phyloP scores from a whole-genome alignment of 208 protist species.

The Trypanosoma conorhini region DNA sequence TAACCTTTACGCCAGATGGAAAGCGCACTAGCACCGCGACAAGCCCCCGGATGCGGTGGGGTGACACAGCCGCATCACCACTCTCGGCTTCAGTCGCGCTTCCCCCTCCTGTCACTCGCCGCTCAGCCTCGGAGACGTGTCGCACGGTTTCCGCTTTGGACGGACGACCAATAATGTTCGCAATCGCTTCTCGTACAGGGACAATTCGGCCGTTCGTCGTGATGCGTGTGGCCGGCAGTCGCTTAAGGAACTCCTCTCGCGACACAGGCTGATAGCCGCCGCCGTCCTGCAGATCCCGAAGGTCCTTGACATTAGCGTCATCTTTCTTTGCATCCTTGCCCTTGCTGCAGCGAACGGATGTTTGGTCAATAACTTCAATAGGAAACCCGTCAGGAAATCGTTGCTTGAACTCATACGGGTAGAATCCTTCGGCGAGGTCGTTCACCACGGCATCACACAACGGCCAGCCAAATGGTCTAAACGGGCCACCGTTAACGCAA shows the following conservation, averaged over 20 bases:
- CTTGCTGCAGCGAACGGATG: slow-evolving; percentile 31
- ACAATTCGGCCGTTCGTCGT: slow-evolving; percentile 74
- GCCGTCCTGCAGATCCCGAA: slow-evolving; percentile 13
- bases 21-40: slow-evolving; percentile 71
- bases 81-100: neutral
- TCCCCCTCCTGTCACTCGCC: neutral
- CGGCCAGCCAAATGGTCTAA: slow-evolving; percentile 88
- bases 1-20: slow-evolving; percentile 62
- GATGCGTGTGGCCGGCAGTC: slow-evolving; percentile 61
- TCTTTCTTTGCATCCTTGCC: neutral
- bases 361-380: slow-evolving; percentile 81
- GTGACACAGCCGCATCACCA: neutral
- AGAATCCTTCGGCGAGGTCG: slow-evolving; percentile 93
- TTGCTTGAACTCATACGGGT: slow-evolving; percentile 94
- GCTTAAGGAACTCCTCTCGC: slow-evolving; percentile 62
- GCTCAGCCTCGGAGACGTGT: slow-evolving; percentile 56
- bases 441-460: slow-evolving; percentile 86
- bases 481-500: slow-evolving; percentile 82
- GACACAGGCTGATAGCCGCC: slow-evolving; percentile 33
- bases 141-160: slow-evolving; percentile 26
- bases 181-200: slow-evolving; percentile 55
- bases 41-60: slow-evolving; percentile 30
- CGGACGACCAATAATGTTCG: slow-evolving; percentile 42
- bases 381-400: slow-evolving; percentile 91
- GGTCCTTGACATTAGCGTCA: slow-evolving; percentile 19